phyloP scores from a whole-genome alignment of 495 filamentous ascomycete species.

The Aspergillus olivimuriae region DNA sequence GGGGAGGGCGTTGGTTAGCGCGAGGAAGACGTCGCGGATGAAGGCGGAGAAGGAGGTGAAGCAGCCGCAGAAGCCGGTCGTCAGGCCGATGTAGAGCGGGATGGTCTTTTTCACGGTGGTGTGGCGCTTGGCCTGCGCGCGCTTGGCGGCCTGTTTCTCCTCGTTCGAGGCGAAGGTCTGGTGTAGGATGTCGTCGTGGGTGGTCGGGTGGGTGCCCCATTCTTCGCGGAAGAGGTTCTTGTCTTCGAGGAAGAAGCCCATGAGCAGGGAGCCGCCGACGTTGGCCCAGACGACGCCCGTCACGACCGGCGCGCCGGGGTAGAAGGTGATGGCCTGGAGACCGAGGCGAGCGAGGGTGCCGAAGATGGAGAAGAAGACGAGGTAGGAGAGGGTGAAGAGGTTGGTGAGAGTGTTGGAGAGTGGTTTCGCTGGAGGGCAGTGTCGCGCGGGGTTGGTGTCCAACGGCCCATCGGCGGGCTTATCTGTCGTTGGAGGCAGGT shows the following conservation, averaged over 20 bases:
- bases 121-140: too few relatives aligned
- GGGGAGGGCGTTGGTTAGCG: slow-evolving; percentile 67
- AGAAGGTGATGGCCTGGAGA: slow-evolving; percentile 73
- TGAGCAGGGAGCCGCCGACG: slow-evolving; percentile 70
- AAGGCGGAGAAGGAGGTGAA: slow-evolving; percentile 91
- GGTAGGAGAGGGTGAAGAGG: slow-evolving; percentile 72
- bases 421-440: slow-evolving; percentile 4
- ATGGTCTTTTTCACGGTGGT: slow-evolving; percentile 68
- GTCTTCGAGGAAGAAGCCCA: slow-evolving; percentile 85
- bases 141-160: slow-evolving; percentile 12
- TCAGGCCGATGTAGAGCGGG: slow-evolving; percentile 84
- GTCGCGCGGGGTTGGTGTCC: slow-evolving; percentile 6
- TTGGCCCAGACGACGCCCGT: slow-evolving; percentile 86
- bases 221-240: slow-evolving; percentile 65
- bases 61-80: slow-evolving; percentile 90
- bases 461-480: slow-evolving; percentile 8
- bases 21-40: slow-evolving; percentile 78
- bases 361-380: slow-evolving; percentile 79
- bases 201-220: slow-evolving; percentile 37
- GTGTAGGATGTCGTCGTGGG: too few relatives aligned
- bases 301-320: slow-evolving; percentile 67
- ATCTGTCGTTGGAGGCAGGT: slow-evolving; percentile 9
- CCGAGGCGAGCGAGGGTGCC: slow-evolving; percentile 84
- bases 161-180: slow-evolving; percentile 1
- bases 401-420: slow-evolving; percentile 57